These are phyloP conservation scores for Solanum bukasovii DNA, from an alignment of 257 asterid genomes.

Conservation along the genomic window DNA sequence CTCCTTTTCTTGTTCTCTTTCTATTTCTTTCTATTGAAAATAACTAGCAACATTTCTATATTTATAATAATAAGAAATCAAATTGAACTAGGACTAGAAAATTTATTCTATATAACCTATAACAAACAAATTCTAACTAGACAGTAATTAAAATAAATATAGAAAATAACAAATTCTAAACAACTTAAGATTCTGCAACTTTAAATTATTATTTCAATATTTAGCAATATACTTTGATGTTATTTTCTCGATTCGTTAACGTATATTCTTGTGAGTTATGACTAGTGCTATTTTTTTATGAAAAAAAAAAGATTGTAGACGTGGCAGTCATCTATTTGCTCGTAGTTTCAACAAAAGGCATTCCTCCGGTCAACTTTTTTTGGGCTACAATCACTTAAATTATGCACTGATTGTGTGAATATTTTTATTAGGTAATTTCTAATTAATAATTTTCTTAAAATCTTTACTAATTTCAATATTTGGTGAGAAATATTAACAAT, in stretches of 20 bases:
- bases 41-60: neutral
- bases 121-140: neutral
- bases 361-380: neutral
- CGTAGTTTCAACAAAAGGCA: neutral
- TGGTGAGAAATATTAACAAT: neutral
- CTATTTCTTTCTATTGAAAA: too few relatives aligned
- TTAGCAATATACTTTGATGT: neutral
- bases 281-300: neutral
- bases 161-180: too few relatives aligned
- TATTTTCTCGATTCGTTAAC: neutral
- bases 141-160: too few relatives aligned
- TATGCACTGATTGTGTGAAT: neutral
- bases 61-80: too few relatives aligned
- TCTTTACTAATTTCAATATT: neutral
- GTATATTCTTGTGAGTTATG: neutral
- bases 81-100: neutral
- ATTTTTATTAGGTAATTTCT: neutral
- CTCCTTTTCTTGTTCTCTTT: too few relatives aligned
- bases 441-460: neutral
- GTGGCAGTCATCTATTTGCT: neutral
- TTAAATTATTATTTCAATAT: neutral
- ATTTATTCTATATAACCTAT: fast-evolving
- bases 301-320: neutral
- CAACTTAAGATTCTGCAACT: neutral
- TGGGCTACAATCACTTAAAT: neutral